These are phyloP conservation scores for Colletotrichum somersetense DNA, from an alignment of 2,329 filamentous ascomycete genomes.

Conservation along the genomic window DNA sequence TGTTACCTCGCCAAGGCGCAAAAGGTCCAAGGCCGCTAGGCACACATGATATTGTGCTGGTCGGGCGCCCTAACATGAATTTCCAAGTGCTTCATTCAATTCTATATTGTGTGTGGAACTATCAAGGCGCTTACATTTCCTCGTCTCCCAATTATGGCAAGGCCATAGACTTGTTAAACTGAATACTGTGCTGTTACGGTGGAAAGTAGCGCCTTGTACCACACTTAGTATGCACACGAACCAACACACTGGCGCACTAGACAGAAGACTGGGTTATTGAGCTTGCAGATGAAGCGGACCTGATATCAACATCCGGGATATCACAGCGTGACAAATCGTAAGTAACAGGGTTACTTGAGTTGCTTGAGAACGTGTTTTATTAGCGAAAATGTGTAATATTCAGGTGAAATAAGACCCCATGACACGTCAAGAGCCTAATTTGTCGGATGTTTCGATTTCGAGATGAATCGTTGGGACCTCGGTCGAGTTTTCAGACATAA, in stretches of 20 bases:
- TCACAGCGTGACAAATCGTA: too few relatives aligned
- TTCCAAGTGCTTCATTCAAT: not conserved
- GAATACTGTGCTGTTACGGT: not conserved
- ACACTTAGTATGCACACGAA: not conserved
- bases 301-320: too few relatives aligned
- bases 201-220: not conserved
- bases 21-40: conserved; percentile 7
- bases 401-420: too few relatives aligned
- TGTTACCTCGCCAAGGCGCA: conserved; percentile 36
- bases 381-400: too few relatives aligned
- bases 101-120: not conserved
- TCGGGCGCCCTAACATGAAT: not conserved
- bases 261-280: not conserved
- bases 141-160: not conserved
- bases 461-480: conserved; percentile 29
- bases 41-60: not conserved
- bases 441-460: not conserved
- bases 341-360: too few relatives aligned
- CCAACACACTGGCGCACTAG: not conserved
- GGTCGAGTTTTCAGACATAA: conserved; percentile 51
- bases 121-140: too few relatives aligned
- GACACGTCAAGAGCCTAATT: not conserved
- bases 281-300: too few relatives aligned
- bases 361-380: too few relatives aligned
- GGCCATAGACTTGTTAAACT: too few relatives aligned